A percentile compares a stretch with the other conserved stretches of the same genome.
Conservation (phyloP, 495 filamentous ascomycete genomes). For the Neurospora hispaniola region DNA sequence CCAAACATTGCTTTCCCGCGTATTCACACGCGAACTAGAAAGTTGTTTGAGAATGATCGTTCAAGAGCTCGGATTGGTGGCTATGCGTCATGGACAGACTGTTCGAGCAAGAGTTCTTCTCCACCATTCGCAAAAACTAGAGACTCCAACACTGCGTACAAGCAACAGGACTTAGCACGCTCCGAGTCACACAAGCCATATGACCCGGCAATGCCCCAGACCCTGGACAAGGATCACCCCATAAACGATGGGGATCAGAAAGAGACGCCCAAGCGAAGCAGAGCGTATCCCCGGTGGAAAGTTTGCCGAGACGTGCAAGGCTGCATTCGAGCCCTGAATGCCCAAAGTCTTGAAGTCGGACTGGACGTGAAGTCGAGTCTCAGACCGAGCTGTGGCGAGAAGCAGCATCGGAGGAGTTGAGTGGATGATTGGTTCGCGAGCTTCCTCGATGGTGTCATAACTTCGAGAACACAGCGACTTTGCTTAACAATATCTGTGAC, state of each 20-base stretch:
- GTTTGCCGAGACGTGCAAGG: not conserved
- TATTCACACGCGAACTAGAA: not conserved
- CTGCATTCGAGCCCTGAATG: not conserved
- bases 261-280: not conserved
- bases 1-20: not conserved
- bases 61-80: not conserved
- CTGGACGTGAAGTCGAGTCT: not conserved
- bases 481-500: not conserved
- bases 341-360: not conserved
- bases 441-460: not conserved
- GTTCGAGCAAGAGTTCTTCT: not conserved
- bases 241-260: not conserved
- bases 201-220: not conserved
- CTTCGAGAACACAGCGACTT: not conserved
- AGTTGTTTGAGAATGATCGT: not conserved
- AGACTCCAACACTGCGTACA: not conserved
- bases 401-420: not conserved
- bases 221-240: not conserved
- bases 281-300: not conserved
- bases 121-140: not conserved
- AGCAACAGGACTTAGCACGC: not conserved
- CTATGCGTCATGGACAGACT: not conserved
- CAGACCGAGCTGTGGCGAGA: not conserved
- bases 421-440: not conserved
- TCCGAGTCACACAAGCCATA: not conserved